A percentile compares a stretch with the other conserved stretches of the same genome.
Conservation (phyloP, 1,139 yeast genomes). For the Suhomyces taliae region DNA sequence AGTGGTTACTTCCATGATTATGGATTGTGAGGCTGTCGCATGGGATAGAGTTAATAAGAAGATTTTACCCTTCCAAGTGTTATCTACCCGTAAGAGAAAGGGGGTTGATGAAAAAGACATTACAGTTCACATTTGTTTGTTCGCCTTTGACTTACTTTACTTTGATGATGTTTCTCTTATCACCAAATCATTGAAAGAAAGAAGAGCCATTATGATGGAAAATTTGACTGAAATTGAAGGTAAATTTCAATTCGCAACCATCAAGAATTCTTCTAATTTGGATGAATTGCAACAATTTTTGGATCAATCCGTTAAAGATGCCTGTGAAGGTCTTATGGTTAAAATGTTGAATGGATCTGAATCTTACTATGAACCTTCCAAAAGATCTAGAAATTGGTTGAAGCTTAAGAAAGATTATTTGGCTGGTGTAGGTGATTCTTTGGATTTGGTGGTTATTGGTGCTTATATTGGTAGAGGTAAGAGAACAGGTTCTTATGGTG, state of each 20-base stretch:
- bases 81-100: constrained; percentile 91
- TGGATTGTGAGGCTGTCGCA: constrained; percentile 99
- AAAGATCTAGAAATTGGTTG: constrained; percentile 93
- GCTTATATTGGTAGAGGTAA: constrained; percentile 94
- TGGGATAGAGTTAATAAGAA: constrained; percentile 79
- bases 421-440: constrained; percentile 92
- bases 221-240: constrained; percentile 68
- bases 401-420: constrained; percentile 92
- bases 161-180: constrained; percentile 71
- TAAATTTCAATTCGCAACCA: constrained; percentile 78
- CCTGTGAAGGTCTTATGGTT: constrained; percentile 97
- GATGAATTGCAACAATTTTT: constrained; percentile 83
- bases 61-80: constrained; percentile 88
- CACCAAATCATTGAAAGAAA: constrained; percentile 63
- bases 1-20: constrained; percentile 50
- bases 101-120: constrained; percentile 86
- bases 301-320: constrained; percentile 84
- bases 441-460: constrained; percentile 91
- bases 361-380: constrained; percentile 89
- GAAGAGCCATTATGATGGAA: constrained; percentile 61
- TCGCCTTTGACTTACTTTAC: constrained; percentile 84
- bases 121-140: constrained; percentile 86
- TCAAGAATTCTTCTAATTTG: constrained; percentile 67
- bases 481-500: constrained; percentile 93
- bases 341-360: constrained; percentile 82